Evolutionary conservation across 371 early-diverging fungal genomes (phyloP).

Genomic region (Lichtheimia hyalospora): DNA sequence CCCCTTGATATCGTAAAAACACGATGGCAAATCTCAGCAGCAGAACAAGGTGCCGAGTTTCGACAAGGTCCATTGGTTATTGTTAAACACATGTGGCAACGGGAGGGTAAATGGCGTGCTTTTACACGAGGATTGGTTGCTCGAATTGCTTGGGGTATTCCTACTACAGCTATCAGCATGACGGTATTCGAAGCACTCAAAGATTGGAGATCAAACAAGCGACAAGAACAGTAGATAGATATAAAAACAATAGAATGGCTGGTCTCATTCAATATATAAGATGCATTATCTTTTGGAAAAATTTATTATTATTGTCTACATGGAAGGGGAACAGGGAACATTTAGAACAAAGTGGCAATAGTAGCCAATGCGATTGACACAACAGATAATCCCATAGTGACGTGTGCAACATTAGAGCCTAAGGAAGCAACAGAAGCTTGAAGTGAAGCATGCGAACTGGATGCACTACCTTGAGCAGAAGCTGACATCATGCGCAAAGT

Average conservation of each 20-base stretch:
- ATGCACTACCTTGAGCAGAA: slow-evolving; percentile 1
- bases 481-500: slow-evolving; percentile 7
- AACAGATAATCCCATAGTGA: slow-evolving; percentile 9
- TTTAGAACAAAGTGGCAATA: slow-evolving; percentile 12
- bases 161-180: slow-evolving; percentile 72
- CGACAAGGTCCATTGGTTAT: slow-evolving; percentile 37
- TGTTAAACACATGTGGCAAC: slow-evolving; percentile 53
- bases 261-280: neutral
- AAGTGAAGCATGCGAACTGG: neutral
- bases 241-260: neutral
- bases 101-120: slow-evolving; percentile 63
- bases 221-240: neutral
- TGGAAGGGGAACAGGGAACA: neutral
- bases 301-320: slow-evolving; percentile 7
- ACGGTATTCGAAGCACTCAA: slow-evolving; percentile 77
- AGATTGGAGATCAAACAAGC: slow-evolving; percentile 19
- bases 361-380: slow-evolving; percentile 7
- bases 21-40: slow-evolving; percentile 69
- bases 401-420: neutral
- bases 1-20: slow-evolving; percentile 84
- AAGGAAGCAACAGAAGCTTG: neutral
- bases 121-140: slow-evolving; percentile 68
- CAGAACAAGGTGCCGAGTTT: slow-evolving; percentile 33
- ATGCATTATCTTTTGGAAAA: neutral
- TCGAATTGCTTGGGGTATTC: slow-evolving; percentile 71